Conservation (phyloP, 805 yeast genomes). For the Blastobotrys chiropterorum region DNA sequence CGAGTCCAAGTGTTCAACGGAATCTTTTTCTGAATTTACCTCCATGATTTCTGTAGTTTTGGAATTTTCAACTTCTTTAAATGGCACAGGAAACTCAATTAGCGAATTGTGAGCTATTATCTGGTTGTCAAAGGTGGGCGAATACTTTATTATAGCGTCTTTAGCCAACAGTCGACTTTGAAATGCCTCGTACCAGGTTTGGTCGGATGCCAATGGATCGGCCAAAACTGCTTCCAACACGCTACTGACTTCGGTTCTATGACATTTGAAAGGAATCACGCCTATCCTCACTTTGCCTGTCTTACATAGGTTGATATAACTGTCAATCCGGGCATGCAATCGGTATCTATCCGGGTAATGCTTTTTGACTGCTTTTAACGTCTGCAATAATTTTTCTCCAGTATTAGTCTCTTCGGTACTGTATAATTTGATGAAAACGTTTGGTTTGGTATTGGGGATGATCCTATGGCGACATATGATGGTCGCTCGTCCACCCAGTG, state of each 20-base stretch:
- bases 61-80: slow-evolving; percentile 21
- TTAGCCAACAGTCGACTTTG: slow-evolving; percentile 27
- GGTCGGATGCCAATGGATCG: slow-evolving; percentile 30
- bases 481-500: not conserved
- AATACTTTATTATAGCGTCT: slow-evolving; percentile 26
- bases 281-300: slow-evolving; percentile 25
- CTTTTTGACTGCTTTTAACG: slow-evolving; percentile 16
- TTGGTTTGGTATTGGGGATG: too few relatives aligned
- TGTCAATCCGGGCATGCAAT: slow-evolving; percentile 25
- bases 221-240: slow-evolving; percentile 28
- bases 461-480: not conserved
- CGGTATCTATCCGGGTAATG: slow-evolving; percentile 24
- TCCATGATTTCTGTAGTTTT: slow-evolving; percentile 26
- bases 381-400: not conserved
- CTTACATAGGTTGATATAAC: slow-evolving; percentile 10
- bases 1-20: slow-evolving; percentile 24
- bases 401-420: not conserved
- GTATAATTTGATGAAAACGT: not conserved
- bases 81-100: slow-evolving; percentile 26
- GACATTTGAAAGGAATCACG: slow-evolving; percentile 23
- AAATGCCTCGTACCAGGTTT: slow-evolving; percentile 26
- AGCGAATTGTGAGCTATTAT: slow-evolving; percentile 30
- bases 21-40: slow-evolving; percentile 24
- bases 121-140: slow-evolving; percentile 23
- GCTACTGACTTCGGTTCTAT: slow-evolving; percentile 20